Percentiles rank a stretch among this genome's conserved stretches.
These are phyloP conservation scores for Blastobotrys arbuscula DNA, from an alignment of 1,139 yeast genomes.

Conservation along the genomic window DNA sequence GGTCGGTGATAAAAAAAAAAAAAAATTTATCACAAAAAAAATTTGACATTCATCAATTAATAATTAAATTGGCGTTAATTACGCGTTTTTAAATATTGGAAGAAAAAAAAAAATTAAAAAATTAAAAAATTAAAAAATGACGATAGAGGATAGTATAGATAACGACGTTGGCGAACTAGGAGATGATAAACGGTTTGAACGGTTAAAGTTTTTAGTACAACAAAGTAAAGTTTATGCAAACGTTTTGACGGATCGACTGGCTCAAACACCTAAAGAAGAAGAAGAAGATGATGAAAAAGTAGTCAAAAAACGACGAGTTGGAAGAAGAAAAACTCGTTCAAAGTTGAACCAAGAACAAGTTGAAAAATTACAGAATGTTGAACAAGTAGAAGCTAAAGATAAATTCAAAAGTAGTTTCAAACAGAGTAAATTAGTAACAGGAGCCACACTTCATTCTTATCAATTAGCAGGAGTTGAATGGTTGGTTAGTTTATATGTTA, in stretches of 20 bases:
- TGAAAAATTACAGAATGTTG: background rate
- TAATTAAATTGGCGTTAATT: too few relatives aligned
- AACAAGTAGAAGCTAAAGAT: background rate
- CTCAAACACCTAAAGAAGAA: conserved; percentile 14
- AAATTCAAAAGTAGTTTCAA: conserved; percentile 7
- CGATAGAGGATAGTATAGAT: background rate
- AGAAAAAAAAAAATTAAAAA: background rate
- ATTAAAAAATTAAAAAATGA: background rate
- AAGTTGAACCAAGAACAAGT: conserved; percentile 3
- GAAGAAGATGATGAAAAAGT: conserved; percentile 8
- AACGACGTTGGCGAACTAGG: conserved; percentile 14
- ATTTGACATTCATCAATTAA: too few relatives aligned
- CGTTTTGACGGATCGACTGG: conserved; percentile 71
- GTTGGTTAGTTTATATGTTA: conserved; percentile 81
- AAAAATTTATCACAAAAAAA: background rate
- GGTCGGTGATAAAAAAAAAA: background rate
- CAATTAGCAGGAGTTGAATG: conserved; percentile 90
- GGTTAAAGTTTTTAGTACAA: conserved; percentile 67
- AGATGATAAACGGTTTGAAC: conserved; percentile 45
- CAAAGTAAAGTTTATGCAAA: conserved; percentile 80
- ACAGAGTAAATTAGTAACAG: conserved; percentile 66
- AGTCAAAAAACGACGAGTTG: conserved; percentile 16
- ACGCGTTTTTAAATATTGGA: too few relatives aligned
- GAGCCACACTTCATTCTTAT: conserved; percentile 69
- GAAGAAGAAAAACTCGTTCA: background rate